A percentile compares a stretch with the other conserved stretches of the same genome.
Evolutionary conservation across 1,284 basidiomycete species (phyloP).

Genomic region (Ceratobasidium sp.): DNA sequence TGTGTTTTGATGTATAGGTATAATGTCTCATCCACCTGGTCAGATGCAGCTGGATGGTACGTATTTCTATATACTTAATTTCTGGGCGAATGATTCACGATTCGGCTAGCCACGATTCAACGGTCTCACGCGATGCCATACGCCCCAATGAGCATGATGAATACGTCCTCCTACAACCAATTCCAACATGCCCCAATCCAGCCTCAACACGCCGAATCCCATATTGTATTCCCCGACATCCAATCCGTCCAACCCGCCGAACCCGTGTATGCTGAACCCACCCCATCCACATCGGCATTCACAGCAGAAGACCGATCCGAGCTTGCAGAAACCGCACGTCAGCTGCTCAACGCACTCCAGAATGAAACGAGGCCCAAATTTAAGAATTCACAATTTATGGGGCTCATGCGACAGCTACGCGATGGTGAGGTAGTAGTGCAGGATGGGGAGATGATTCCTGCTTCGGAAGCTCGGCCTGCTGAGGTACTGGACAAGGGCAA

Average conservation of each 20-base stretch:
- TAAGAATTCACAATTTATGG: slow-evolving; percentile 86
- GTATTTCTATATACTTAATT: not conserved
- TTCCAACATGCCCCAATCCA: not conserved
- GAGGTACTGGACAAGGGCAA: slow-evolving; percentile 51
- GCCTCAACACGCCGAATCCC: slow-evolving; percentile 1
- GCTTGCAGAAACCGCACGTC: slow-evolving; percentile 34
- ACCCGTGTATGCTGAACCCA: not conserved
- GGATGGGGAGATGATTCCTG: slow-evolving; percentile 76
- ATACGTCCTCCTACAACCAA: not conserved
- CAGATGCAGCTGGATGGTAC: slow-evolving; percentile 14
- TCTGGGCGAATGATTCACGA: not conserved
- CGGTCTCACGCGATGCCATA: slow-evolving; percentile 3
- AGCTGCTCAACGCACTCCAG: slow-evolving; percentile 27
- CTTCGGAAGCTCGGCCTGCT: slow-evolving; percentile 43
- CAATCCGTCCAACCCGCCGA: not conserved
- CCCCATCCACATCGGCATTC: not conserved
- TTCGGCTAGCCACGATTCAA: slow-evolving; percentile 4
- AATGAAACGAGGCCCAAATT: slow-evolving; percentile 69
- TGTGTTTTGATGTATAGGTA: not conserved
- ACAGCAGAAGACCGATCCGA: slow-evolving; percentile 21
- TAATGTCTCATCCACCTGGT: not conserved
- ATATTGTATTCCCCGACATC: slow-evolving; percentile 34
- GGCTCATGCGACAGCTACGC: slow-evolving; percentile 85
- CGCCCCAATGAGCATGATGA: slow-evolving; percentile 27
- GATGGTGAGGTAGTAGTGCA: slow-evolving; percentile 87